Conservation (phyloP, 768 basidiomycete genomes). For the Strobilomyces confusus region DNA sequence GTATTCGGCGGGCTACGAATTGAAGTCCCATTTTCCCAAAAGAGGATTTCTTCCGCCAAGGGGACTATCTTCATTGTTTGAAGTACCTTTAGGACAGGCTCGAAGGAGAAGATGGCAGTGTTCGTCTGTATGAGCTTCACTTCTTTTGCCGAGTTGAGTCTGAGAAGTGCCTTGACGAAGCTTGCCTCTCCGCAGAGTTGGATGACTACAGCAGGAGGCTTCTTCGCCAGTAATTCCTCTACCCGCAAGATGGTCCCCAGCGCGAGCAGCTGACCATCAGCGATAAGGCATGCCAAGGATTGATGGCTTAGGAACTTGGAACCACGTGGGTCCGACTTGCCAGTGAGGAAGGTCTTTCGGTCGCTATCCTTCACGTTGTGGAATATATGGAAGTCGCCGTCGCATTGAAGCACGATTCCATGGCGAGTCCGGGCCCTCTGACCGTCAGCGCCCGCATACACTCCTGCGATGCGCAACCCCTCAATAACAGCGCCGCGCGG, state of each 20-base stretch:
- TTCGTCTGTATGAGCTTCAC: conserved; percentile 54
- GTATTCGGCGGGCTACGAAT: conserved; percentile 9
- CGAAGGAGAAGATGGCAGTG: conserved; percentile 58
- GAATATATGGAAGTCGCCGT: conserved; percentile 36
- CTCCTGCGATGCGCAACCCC: conserved; percentile 33
- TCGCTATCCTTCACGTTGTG: conserved; percentile 33
- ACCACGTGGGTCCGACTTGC: conserved; percentile 34
- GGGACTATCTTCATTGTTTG: conserved; percentile 45
- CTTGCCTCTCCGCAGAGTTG: conserved; percentile 45
- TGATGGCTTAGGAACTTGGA: conserved; percentile 47
- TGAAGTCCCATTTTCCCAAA: conserved; percentile 41
- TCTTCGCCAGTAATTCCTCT: conserved; percentile 46
- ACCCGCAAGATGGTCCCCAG: conserved; percentile 54
- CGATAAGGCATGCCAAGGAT: conserved; percentile 49
- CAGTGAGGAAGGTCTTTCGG: conserved; percentile 33
- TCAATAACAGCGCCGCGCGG: conserved; percentile 38
- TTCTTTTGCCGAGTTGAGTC: conserved; percentile 31
- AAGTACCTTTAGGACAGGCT: conserved; percentile 57
- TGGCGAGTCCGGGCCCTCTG: conserved; percentile 35
- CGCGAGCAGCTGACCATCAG: conserved; percentile 44
- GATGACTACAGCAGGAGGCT: conserved; percentile 49
- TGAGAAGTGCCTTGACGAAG: conserved; percentile 36
- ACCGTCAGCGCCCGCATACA: conserved; percentile 31
- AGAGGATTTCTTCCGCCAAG: conserved; percentile 47
- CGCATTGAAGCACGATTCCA: conserved; percentile 39